Conservation (phyloP, 2,329 filamentous ascomycete species). For the Rutstroemia sydowiana region DNA sequence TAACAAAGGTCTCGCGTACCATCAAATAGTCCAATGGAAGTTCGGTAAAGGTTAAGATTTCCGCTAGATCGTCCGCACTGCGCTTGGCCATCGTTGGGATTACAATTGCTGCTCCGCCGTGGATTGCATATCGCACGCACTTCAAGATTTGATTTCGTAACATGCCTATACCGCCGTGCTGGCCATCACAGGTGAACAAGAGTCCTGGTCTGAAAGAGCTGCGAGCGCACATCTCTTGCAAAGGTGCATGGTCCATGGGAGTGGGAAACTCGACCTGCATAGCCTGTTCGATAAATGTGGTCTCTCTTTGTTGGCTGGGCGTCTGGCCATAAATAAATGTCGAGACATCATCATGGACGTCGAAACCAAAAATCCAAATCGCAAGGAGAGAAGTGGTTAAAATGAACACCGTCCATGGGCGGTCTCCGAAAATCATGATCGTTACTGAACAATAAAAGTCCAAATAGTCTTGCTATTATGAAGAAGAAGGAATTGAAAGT, state of each 20-base stretch:
- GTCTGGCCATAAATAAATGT: too few relatives aligned
- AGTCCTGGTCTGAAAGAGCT: conserved; percentile 30
- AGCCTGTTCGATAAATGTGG: too few relatives aligned
- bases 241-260: conserved; percentile 26
- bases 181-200: conserved; percentile 43
- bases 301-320: too few relatives aligned
- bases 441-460: too few relatives aligned
- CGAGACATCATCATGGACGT: too few relatives aligned
- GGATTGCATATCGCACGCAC: conserved; percentile 42
- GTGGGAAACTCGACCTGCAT: too few relatives aligned
- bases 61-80: conserved; percentile 35
- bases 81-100: conserved; percentile 41
- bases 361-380: too few relatives aligned
- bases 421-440: too few relatives aligned
- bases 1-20: conserved; percentile 38
- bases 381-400: too few relatives aligned
- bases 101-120: conserved; percentile 39
- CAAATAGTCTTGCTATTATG: too few relatives aligned
- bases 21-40: conserved; percentile 40
- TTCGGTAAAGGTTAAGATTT: conserved; percentile 35
- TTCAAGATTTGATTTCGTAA: conserved; percentile 45
- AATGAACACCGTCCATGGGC: too few relatives aligned
- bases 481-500: too few relatives aligned
- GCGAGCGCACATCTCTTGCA: conserved; percentile 38
- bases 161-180: conserved; percentile 44